A percentile compares a stretch with the other conserved stretches of the same genome.
Evolutionary conservation across 1,284 basidiomycete species (phyloP).

Genomic region (Trichosporon coremiiforme): DNA sequence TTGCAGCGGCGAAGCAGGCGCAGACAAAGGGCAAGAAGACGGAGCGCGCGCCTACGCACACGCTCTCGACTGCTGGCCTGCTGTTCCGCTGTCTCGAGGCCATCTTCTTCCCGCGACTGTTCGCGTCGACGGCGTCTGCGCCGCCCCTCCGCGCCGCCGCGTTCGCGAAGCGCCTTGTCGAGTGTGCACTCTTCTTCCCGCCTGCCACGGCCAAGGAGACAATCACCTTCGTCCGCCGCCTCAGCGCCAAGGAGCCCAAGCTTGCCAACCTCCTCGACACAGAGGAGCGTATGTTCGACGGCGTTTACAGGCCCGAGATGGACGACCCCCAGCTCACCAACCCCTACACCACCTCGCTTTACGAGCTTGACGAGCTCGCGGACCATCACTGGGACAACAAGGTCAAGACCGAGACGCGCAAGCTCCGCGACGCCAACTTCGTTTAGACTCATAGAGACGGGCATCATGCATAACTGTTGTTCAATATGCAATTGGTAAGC

Average conservation of each 20-base stretch:
- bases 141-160: slow-evolving; percentile 82
- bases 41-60: slow-evolving; percentile 39
- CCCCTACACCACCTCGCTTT: slow-evolving; percentile 56
- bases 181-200: slow-evolving; percentile 77
- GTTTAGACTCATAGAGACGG: slow-evolving; percentile 17
- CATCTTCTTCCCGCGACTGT: slow-evolving; percentile 70
- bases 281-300: slow-evolving; percentile 79
- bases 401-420: slow-evolving; percentile 50
- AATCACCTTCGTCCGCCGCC: slow-evolving; percentile 69
- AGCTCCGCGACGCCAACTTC: slow-evolving; percentile 49
- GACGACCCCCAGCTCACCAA: slow-evolving; percentile 78
- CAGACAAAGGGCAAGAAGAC: slow-evolving; percentile 20
- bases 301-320: slow-evolving; percentile 75
- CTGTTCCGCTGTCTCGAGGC: slow-evolving; percentile 82
- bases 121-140: slow-evolving; percentile 59
- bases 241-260: slow-evolving; percentile 75
- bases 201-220: slow-evolving; percentile 66
- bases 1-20: slow-evolving; percentile 30
- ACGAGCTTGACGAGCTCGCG: slow-evolving; percentile 53
- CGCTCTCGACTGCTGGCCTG: slow-evolving; percentile 61
- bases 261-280: slow-evolving; percentile 81
- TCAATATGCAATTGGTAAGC: too few relatives aligned
- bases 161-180: slow-evolving; percentile 86
- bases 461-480: slow-evolving; percentile 13
- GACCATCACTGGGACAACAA: slow-evolving; percentile 53